Evolutionary conservation across 73 alveolate genomes (phyloP), one percentile per base, ranked within the genome.

Genomic region (Stentor coeruleus): DNA sequence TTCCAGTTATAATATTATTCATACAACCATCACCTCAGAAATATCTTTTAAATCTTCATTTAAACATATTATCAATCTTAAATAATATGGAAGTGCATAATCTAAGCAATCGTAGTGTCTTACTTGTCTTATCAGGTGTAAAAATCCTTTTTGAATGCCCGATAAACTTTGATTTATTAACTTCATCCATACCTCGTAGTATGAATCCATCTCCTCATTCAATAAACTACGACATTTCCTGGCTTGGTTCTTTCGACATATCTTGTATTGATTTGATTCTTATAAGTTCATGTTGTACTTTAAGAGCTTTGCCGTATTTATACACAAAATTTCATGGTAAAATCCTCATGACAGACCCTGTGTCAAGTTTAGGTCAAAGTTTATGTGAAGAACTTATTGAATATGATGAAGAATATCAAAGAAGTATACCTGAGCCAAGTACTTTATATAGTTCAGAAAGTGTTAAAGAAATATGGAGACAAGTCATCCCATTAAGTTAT

Each of bases 321-420:
- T 28, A 33, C 36, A 33, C 42, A 20, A 66, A 66, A 33, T 66
- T 66, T 2, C 11, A 26, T 31, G 79, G 79, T 20, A 66, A 66
- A 66, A 66, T 66, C 2, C 39, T 66, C 15, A 66, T 66, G 79
- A 66, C 79, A 28, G 79, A 66, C 40, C 79, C 79, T 66, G 79
- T 66, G 36, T 66, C 79, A 66, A 20, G 40, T 28, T 40, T 66
- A 14, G 79, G 79, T 1, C 40, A 20, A 20, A 66, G 79, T 33
- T 1, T 66, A 26, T 66, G 79, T 66, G 40, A 66, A 33, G 79
- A 66, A 33, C 33, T 66, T 14, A 20, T 66, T 20, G 79, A 66
- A 66, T 26, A 28, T 1, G 79, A 66, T 2, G 79, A 66, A 33
- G 79, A 66, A 33, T 66, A 66, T 66, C n/a, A 20, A 40, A 66